Percentiles rank a stretch among this genome's conserved stretches.
These are phyloP conservation scores for Cutaneotrichosporon sp. DNA, from an alignment of 1,284 basidiomycete genomes.

Conservation along the genomic window DNA sequence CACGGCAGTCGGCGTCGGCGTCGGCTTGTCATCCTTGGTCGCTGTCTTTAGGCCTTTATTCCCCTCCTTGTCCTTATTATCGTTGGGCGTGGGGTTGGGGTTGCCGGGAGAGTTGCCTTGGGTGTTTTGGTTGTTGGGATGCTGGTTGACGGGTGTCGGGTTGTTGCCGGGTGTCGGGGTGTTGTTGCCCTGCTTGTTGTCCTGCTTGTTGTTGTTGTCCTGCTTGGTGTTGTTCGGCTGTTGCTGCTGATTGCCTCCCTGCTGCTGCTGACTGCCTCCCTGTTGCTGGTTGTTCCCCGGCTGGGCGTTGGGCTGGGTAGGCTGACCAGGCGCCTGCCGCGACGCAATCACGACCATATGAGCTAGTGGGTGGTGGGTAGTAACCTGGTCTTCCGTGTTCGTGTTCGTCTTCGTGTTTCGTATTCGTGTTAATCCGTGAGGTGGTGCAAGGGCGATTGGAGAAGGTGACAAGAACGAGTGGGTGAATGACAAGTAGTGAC, in stretches of 20 bases:
- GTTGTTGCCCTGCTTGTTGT: too few relatives aligned
- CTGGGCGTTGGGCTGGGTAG: too few relatives aligned
- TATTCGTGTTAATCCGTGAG: too few relatives aligned
- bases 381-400: too few relatives aligned
- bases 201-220: too few relatives aligned
- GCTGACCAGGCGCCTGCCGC: background rate
- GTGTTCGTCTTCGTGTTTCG: too few relatives aligned
- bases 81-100: background rate
- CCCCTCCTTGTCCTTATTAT: background rate
- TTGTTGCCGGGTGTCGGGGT: background rate
- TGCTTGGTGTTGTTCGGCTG: background rate
- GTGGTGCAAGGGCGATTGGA: too few relatives aligned
- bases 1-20: background rate
- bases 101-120: background rate
- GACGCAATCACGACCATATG: too few relatives aligned
- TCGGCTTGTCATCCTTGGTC: conserved; percentile 2
- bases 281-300: background rate
- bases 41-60: background rate
- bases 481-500: too few relatives aligned
- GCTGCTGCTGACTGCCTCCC: too few relatives aligned
- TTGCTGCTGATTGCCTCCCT: background rate
- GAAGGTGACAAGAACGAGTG: too few relatives aligned
- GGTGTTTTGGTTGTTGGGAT: background rate
- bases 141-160: background rate
- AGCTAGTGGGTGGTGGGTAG: too few relatives aligned